Conservation (phyloP, 306 rosid genomes). For the Rubus parviflorus region DNA sequence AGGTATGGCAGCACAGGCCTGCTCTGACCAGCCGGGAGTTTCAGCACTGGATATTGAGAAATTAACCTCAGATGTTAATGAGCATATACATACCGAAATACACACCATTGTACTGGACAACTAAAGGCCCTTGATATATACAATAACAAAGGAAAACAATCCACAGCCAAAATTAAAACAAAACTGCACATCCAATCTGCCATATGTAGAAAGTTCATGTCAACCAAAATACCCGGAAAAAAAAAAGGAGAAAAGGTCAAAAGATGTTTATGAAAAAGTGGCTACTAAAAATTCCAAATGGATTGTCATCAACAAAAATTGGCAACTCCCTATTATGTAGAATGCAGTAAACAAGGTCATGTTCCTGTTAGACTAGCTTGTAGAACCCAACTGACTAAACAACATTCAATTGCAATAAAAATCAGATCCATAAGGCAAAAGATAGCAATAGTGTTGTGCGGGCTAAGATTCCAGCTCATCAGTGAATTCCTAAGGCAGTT, state of each 20-base stretch:
- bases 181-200: not conserved
- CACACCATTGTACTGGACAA: not conserved
- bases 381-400: too few relatives aligned
- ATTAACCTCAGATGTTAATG: not conserved
- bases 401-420: too few relatives aligned
- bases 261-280: not conserved
- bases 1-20: slow-evolving; percentile 57
- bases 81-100: not conserved
- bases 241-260: not conserved
- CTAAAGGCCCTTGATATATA: not conserved
- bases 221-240: not conserved
- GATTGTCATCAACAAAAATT: not conserved
- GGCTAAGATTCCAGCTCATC: not conserved
- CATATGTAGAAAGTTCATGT: not conserved
- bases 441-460: not conserved
- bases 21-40: slow-evolving; percentile 55
- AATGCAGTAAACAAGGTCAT: not conserved
- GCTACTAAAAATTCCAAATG: not conserved
- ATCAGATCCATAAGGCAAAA: too few relatives aligned
- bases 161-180: not conserved
- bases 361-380: not conserved
- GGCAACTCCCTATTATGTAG: not conserved
- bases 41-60: slow-evolving; percentile 51
- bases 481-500: too few relatives aligned
- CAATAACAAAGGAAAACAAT: not conserved